These are phyloP conservation scores for Fusarium sp. DNA, from an alignment of 2,329 filamentous ascomycete genomes.

Conservation along the genomic window DNA sequence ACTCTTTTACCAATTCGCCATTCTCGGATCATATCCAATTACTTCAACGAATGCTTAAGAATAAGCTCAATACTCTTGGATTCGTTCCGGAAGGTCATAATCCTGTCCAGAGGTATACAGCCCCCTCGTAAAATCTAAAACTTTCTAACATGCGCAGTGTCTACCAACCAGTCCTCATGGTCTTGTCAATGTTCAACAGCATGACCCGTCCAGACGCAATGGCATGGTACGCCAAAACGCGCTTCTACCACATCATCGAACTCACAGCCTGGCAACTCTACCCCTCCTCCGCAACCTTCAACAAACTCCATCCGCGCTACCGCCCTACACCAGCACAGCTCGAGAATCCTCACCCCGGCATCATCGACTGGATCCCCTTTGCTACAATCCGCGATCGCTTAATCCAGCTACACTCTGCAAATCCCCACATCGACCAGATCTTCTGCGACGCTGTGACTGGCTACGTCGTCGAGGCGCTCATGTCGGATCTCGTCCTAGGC, in stretches of 20 bases:
- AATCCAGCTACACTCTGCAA: constrained; percentile 44
- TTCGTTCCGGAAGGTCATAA: constrained; percentile 18
- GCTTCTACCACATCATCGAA: constrained; percentile 47
- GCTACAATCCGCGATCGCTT: constrained; percentile 41
- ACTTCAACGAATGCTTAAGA: constrained; percentile 37
- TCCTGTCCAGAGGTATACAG: constrained; percentile 19
- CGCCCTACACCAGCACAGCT: constrained; percentile 41
- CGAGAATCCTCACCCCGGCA: constrained; percentile 35
- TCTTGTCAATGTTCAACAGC: constrained; percentile 47
- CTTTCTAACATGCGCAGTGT: constrained; percentile 13
- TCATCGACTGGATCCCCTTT: constrained; percentile 46
- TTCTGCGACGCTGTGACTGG: constrained; percentile 46
- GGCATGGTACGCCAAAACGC: constrained; percentile 51
- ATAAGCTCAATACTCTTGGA: constrained; percentile 32
- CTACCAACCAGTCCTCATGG: constrained; percentile 44
- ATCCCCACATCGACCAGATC: constrained; percentile 44
- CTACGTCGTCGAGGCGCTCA: constrained; percentile 43
- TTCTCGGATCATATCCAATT: constrained; percentile 45
- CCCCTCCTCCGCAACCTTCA: constrained; percentile 40
- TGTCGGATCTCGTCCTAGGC: constrained; percentile 41
- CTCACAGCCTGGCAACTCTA: constrained; percentile 46
- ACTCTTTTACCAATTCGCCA: constrained; percentile 40
- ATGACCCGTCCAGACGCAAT: constrained; percentile 47
- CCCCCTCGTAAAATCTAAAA: not conserved
- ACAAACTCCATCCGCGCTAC: constrained; percentile 41